Evolutionary conservation across 2,329 filamentous ascomycete genomes (phyloP), one percentile per base, ranked within the genome.

Genomic region (Colletotrichum sp.): DNA sequence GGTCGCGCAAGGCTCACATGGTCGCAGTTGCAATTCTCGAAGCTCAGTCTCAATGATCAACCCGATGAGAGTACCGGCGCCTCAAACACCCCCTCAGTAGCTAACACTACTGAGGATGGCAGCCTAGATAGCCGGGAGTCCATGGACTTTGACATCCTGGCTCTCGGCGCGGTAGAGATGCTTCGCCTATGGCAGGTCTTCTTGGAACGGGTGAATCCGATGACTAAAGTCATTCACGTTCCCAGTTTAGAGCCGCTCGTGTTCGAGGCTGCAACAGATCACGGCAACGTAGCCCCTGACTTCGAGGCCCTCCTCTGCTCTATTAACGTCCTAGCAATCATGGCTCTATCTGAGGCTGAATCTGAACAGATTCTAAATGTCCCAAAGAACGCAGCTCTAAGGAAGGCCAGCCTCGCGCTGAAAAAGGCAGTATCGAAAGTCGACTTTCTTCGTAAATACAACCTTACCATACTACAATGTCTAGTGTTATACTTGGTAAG

Each of bases 141-240:
- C 28, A 71, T 71, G 68, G 72, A 75, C 36, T 75, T 75, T 71
- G 72, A 75, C 2, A 15, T 71, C 16, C 8, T 71, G 13, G 72
- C 77, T 3, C 30, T 70, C 15, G 71, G 66, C 7, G 64, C 71
- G 7, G 70, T 74, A 2, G 21, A 55, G 4, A 32, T 49, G n/a
- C 63, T 95, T 79, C 89, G 89, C 66, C 87, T 96, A 7, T 96
- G 95, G 94, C 93, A 95, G 81, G 87, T 91, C 8, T 96, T 93
- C 78, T 85, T 95, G 5, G 92, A 95, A 66, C 92, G 94, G 75
- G 92, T 96, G 70, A 94, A 96, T 79, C 94, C 94, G 0, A 82
- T 95, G 64, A 91, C 92, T 78, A 96, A 96, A 81, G 85, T 91
- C 60, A 91, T 95, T 39, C 95, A 96, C 81, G 90, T 93, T 3